Evolutionary conservation across 202 grass and related monocot species (phyloP).

Genomic region (Schoenoplectus tabernaemontani): DNA sequence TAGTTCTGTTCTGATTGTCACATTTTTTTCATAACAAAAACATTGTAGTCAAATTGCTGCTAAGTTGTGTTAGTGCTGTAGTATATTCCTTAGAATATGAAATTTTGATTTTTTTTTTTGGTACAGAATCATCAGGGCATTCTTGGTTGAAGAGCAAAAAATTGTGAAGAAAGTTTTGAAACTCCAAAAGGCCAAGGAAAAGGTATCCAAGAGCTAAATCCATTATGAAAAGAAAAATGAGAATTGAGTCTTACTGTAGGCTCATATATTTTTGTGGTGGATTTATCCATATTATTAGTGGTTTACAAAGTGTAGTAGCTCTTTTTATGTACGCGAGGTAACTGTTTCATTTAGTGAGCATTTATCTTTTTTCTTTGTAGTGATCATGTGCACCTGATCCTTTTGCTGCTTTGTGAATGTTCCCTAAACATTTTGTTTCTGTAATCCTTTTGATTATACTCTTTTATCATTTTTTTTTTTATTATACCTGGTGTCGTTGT

Average conservation of each 20-base stretch:
- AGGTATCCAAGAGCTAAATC: slow-evolving; percentile 51
- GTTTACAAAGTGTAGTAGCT: slow-evolving; percentile 34
- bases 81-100: background rate
- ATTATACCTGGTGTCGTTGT: background rate
- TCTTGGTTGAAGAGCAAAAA: slow-evolving; percentile 76
- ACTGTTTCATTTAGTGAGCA: slow-evolving; percentile 37
- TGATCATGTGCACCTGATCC: slow-evolving; percentile 29
- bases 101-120: background rate
- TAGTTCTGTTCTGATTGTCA: background rate
- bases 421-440: slow-evolving; percentile 33
- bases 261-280: slow-evolving; percentile 46
- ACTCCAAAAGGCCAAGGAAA: slow-evolving; percentile 82
- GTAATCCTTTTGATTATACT: slow-evolving; percentile 25
- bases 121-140: slow-evolving; percentile 67
- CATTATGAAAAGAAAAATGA: slow-evolving; percentile 21
- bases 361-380: slow-evolving; percentile 20
- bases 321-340: slow-evolving; percentile 26
- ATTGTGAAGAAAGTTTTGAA: slow-evolving; percentile 84
- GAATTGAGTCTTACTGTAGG: slow-evolving; percentile 2
- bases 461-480: background rate
- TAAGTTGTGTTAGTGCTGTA: background rate
- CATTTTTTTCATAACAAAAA: background rate
- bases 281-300: slow-evolving; percentile 46
- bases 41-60: background rate
- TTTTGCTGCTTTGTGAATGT: slow-evolving; percentile 26